Conservation (phyloP, 1,284 basidiomycete species). For the Chondrostereum purpureum region DNA sequence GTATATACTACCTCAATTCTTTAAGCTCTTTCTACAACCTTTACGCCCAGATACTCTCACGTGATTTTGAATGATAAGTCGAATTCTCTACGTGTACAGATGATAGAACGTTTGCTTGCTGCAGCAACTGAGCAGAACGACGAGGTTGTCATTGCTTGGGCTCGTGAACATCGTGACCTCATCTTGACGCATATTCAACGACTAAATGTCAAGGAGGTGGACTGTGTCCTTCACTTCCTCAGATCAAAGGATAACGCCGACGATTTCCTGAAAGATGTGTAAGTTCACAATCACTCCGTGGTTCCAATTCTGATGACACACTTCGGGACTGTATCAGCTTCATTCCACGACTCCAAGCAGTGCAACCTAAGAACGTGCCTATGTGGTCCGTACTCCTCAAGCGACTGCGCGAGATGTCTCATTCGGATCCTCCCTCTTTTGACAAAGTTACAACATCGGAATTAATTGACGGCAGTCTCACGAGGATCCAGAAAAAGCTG, state of each 20-base stretch:
- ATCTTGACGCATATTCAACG: background rate
- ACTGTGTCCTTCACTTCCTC: background rate
- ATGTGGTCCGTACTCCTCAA: background rate
- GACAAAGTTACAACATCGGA: background rate
- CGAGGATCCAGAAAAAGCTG: background rate
- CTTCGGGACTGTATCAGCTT: background rate
- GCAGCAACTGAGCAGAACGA: background rate
- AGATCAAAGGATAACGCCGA: background rate
- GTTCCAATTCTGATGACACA: background rate
- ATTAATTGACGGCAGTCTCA: background rate
- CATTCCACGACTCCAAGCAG: background rate
- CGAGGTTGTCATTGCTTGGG: background rate
- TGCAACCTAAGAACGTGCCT: background rate
- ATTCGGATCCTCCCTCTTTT: background rate
- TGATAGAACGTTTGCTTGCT: background rate
- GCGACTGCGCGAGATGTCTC: background rate
- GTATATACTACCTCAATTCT: background rate
- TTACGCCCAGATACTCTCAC: background rate
- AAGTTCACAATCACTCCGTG: no score
- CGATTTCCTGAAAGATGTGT: background rate
- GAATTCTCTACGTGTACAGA: background rate
- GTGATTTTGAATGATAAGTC: background rate
- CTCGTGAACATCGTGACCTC: background rate
- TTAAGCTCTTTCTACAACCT: background rate
- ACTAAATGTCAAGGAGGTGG: background rate